Percentiles rank a stretch among this genome's conserved stretches.
Evolutionary conservation across 2,329 filamentous ascomycete genomes (phyloP).

Genomic region (Chaetomiaceae sp.): DNA sequence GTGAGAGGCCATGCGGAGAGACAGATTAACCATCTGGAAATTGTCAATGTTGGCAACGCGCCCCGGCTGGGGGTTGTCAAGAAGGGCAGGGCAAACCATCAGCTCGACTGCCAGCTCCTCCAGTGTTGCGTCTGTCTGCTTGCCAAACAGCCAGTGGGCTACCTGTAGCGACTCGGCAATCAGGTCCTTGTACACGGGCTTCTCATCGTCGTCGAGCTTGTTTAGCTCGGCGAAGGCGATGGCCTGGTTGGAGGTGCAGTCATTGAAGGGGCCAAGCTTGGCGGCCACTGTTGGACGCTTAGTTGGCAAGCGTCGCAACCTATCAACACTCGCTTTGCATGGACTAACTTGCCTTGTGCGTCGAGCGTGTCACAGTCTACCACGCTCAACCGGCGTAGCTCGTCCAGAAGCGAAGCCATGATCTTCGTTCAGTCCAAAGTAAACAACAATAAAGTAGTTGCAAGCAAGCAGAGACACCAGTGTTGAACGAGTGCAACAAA

Average conservation of each 20-base stretch:
- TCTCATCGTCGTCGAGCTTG: slow-evolving; percentile 26
- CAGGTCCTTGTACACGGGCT: slow-evolving; percentile 32
- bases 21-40: slow-evolving; percentile 48
- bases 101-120: slow-evolving; percentile 51
- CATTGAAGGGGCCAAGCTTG: slow-evolving; percentile 41
- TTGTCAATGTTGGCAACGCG: not conserved
- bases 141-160: slow-evolving; percentile 27
- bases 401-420: slow-evolving; percentile 32
- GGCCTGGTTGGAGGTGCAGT: slow-evolving; percentile 52
- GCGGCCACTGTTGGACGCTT: slow-evolving; percentile 35
- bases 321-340: too few relatives aligned
- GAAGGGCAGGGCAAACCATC: slow-evolving; percentile 35
- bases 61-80: not conserved
- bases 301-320: not conserved
- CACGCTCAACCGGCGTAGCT: slow-evolving; percentile 37
- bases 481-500: too few relatives aligned
- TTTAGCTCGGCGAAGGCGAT: slow-evolving; percentile 44
- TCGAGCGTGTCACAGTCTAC: slow-evolving; percentile 50
- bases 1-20: slow-evolving; percentile 43
- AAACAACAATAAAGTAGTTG: not conserved
- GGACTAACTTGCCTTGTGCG: slow-evolving; percentile 33
- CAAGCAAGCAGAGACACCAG: too few relatives aligned
- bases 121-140: slow-evolving; percentile 31
- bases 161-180: slow-evolving; percentile 34
- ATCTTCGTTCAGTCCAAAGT: not conserved